These are phyloP conservation scores for Microdochium paspali DNA, from an alignment of 2,329 filamentous ascomycete genomes.

Conservation along the genomic window DNA sequence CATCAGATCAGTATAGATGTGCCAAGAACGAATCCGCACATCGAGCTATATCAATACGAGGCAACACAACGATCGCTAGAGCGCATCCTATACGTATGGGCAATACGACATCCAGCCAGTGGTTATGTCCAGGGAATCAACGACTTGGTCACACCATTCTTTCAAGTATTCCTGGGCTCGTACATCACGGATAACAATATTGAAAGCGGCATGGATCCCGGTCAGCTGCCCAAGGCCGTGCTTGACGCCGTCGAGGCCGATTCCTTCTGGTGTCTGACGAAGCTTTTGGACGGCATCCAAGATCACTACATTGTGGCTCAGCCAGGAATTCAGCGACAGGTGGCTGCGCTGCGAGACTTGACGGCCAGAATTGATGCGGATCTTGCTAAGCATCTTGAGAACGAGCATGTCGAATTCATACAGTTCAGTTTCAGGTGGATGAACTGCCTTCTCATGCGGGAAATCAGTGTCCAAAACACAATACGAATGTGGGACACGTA, in stretches of 20 bases:
- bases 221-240: conserved; percentile 81
- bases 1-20: conserved; percentile 99
- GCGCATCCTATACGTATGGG: conserved; percentile 94
- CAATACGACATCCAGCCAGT: conserved; percentile 91
- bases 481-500: conserved; percentile 99
- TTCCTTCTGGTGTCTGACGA: conserved; percentile 96
- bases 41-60: conserved; percentile 91
- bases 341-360: conserved; percentile 78
- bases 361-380: conserved; percentile 80
- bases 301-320: conserved; percentile 99
- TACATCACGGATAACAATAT: conserved; percentile 95
- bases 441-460: conserved; percentile 97
- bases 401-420: conserved; percentile 92
- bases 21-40: conserved; percentile 89
- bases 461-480: conserved; percentile 92
- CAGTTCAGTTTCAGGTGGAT: conserved; percentile 99
- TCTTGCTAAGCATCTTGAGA: conserved; percentile 80
- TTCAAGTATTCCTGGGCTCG: conserved; percentile 89
- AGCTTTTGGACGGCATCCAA: conserved; percentile 95
- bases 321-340: conserved; percentile 91
- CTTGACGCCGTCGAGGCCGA: conserved; percentile 96
- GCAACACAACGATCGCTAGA: conserved; percentile 91
- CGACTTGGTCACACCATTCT: conserved; percentile 94
- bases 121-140: conserved; percentile 99
- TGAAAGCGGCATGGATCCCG: conserved; percentile 92